These are phyloP conservation scores for Saccharomycopsis sp. DNA, from an alignment of 805 yeast genomes.

Conservation along the genomic window DNA sequence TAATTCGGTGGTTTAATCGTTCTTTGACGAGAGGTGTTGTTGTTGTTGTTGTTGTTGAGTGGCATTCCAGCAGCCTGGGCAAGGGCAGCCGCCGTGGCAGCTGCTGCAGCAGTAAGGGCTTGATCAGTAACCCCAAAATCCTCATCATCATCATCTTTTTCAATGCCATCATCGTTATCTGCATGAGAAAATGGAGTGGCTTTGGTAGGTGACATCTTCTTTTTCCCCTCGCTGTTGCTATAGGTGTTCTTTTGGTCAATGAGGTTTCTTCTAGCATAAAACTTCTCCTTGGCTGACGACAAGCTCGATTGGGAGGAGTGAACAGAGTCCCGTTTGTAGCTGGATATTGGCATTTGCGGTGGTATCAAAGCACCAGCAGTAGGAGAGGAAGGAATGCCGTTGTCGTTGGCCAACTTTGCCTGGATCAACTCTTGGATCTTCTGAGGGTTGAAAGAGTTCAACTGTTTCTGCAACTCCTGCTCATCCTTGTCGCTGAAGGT, in stretches of 20 bases:
- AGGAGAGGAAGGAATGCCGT: conserved; percentile 8
- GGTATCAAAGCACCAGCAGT: no score
- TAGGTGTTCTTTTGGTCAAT: no score
- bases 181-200: no score
- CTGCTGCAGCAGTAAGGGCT: no score
- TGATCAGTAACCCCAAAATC: neutral
- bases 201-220: no score
- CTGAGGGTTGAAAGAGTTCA: conserved; percentile 16
- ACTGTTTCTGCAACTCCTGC: conserved; percentile 13
- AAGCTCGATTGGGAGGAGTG: neutral
- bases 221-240: no score
- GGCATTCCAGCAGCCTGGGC: no score
- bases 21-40: no score
- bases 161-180: neutral
- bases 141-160: neutral
- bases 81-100: no score
- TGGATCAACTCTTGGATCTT: conserved; percentile 14
- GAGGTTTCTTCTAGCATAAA: conserved; percentile 15
- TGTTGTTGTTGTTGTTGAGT: no score
- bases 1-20: no score
- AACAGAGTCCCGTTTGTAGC: neutral
- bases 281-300: conserved; percentile 12
- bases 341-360: no score
- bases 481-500: conserved; percentile 9
- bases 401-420: conserved; percentile 16